Percentiles rank a stretch among this genome's conserved stretches.
phyloP scores from a whole-genome alignment of 345 rosid genomes.

The Rubroshorea leprosula region DNA sequence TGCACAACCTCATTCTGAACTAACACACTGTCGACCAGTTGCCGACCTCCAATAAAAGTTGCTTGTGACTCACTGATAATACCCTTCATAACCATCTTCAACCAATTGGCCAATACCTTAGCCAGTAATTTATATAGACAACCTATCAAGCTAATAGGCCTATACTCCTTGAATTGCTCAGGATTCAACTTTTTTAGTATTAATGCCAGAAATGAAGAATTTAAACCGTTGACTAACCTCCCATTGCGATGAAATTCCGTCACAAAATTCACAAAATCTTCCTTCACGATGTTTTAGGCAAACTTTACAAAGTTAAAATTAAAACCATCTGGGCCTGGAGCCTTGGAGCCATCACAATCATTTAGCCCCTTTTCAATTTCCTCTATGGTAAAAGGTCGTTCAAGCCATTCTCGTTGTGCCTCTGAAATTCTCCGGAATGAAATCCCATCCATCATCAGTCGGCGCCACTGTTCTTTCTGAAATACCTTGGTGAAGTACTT shows the following conservation, averaged over 20 bases:
- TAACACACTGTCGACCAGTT: background rate
- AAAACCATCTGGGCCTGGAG: background rate
- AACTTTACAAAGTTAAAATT: background rate
- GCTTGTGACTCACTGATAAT: too few species aligned
- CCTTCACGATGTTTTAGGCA: too few species aligned
- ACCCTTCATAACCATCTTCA: background rate
- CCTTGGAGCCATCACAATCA: background rate
- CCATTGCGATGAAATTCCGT: background rate
- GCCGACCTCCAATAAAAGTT: background rate
- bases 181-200: background rate
- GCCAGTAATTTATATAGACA: background rate
- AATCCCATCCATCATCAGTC: too few species aligned
- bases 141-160: background rate
- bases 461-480: too few species aligned
- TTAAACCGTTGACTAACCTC: background rate
- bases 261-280: too few species aligned
- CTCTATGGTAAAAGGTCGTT: too few species aligned
- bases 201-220: background rate
- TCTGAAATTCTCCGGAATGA: too few species aligned
- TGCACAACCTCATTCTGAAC: background rate
- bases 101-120: background rate
- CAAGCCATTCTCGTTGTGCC: too few species aligned
- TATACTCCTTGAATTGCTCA: background rate
- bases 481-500: too few species aligned
- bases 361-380: background rate